Evolutionary conservation across 1,139 yeast genomes (phyloP), one percentile per base, ranked within the genome.

Genomic region (Saccharomyces hybrid): DNA sequence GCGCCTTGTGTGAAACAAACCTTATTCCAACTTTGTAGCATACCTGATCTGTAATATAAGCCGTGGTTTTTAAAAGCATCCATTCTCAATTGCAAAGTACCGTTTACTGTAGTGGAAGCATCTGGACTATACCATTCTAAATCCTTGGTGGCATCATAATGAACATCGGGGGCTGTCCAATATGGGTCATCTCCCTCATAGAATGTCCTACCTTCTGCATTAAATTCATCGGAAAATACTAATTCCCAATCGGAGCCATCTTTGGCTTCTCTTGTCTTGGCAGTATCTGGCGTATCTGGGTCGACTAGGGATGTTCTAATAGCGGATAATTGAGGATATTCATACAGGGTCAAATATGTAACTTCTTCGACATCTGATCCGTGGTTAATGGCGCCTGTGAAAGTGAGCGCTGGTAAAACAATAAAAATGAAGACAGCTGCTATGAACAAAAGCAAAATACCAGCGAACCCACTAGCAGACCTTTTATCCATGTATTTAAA

Each of bases 61-160:
- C 82, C 77, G 69, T 88, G 93, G 65, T 83, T 85, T 60, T 79
- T 74, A 66, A 73, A 83, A 3, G 93, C 90, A 64, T 88, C 96
- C 79, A 88, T 73, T 54, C 82, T 75, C 21, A 88, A 65, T 48
- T 73, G 73, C 48, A 87, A 72, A 1, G 87, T 74, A 52, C 96
- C 96, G 57, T 83, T 78, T 3, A 70, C 75, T 1, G 96, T 88
- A 11, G 81, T 75, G 2, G 75, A 80, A 3, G 95, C 95, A 68
- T 88, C 95, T 2, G 96, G 96, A 58, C 81, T 82, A 67, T 88
- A 88, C 95, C 95, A 88, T 72, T 88, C 96, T 64, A 86, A 76
- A 74, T 88, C 95, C 56, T 77, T 69, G 2, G 96, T 88, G 34
- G 95, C 93, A 55, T 80, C 88, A 67, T 88, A 88, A 69, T 86